Base-by-base conservation (phyloP, 257 asterid species). In the Nicotiana attenuata region DNA sequence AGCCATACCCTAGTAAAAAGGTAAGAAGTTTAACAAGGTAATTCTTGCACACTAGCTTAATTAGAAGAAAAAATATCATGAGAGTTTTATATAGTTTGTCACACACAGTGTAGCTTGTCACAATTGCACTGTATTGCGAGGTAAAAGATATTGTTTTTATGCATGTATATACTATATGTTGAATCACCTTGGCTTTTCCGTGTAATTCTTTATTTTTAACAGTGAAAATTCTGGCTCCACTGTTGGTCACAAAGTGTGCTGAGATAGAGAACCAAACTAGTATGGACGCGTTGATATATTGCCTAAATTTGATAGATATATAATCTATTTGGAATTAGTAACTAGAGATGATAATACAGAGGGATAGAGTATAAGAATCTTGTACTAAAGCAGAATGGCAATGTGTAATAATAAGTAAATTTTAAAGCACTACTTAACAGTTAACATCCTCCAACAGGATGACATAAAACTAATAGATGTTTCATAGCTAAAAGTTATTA, bases 1-100 rank as follows among this genome's bases (percentile, higher is more conserved):
- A 82, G 83, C 83, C 95, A 90, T 90, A 81, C 89, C 97, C 99
- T 96, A 92, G 81, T 45, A 65, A 68, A 83, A 84, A 87, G 77
- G 82, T 55, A 33, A 84, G 79, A 17, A 41, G 61, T 45, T 22
- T 22, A 71, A 45, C 14, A 20, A 73, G 79, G 61, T 7, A 24
- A 69, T 20, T 24, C 38, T 22, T 2, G 61, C 60, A 73, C 3
- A 26, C 38, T 73, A 47, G 38, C 22, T n/a, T 45, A 45, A 7
- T 45, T 71, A 71, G 35, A 71, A 71, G 8, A 7, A 45, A 45
- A 52, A 71, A 45, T 45, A n/a, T 22, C 57, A 22, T 13, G 60
- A 45, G 60, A 29, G 20, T 65, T 29, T 17, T 29, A 28, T 28
- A 14, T 28, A 65, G 73, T 26, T 63, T 24, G 38, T 63, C 15